Evolutionary conservation across 345 rosid species (phyloP).

Genomic region (Aethionema arabicum): DNA sequence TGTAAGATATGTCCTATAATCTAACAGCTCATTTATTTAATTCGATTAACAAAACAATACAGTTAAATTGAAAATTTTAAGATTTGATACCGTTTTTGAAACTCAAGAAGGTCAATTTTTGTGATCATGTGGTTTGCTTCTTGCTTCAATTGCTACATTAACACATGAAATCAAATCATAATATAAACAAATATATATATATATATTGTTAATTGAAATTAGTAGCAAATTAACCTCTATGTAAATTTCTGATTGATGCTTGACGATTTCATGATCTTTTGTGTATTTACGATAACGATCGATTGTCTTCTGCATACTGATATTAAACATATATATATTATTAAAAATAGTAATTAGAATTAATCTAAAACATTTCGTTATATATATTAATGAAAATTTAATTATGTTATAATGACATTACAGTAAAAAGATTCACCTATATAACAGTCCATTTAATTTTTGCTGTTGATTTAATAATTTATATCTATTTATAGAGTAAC

Average conservation of each 20-base stretch:
- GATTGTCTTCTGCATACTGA: conserved; percentile 52
- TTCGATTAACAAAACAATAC: not conserved
- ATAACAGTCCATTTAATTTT: conserved; percentile 28
- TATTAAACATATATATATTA: not conserved
- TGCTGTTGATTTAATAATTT: conserved; percentile 2
- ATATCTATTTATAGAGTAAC: conserved; percentile 26
- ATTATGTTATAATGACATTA: not conserved
- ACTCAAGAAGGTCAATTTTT: conserved; percentile 61
- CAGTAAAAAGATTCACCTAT: conserved; percentile 19
- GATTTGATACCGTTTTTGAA: conserved; percentile 46
- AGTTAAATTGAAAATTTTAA: not conserved
- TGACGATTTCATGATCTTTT: conserved; percentile 34
- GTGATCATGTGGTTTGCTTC: conserved; percentile 49
- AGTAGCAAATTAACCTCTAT: conserved; percentile 39
- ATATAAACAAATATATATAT: not conserved
- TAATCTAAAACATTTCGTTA: no score
- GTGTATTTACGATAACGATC: conserved; percentile 48
- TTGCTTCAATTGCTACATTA: conserved; percentile 51
- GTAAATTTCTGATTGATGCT: conserved; percentile 31
- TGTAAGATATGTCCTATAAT: not conserved
- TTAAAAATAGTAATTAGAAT: conserved; percentile 1
- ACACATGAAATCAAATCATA: conserved; percentile 3
- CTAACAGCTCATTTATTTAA: no score
- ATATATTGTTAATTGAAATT: no score
- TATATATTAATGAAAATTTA: conserved; percentile 15